Conservation (phyloP, 2,329 filamentous ascomycete species). For the Neofusicoccum cordaticola region DNA sequence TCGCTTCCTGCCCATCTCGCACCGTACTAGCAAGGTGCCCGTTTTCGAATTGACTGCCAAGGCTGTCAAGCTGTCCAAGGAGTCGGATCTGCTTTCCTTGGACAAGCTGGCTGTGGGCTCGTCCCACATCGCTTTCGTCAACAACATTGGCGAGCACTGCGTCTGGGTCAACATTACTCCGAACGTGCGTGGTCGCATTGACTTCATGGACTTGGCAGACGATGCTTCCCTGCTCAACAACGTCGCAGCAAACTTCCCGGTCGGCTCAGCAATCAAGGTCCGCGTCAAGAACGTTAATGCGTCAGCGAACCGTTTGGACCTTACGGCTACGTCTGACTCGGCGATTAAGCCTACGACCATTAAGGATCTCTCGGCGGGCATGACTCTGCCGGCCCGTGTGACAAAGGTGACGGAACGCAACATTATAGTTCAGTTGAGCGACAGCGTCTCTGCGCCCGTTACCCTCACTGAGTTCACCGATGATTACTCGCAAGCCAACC, state of each 20-base stretch:
- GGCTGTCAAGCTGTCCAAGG: slow-evolving; percentile 52
- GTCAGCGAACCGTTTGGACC: slow-evolving; percentile 72
- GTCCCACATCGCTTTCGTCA: slow-evolving; percentile 78
- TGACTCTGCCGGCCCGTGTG: slow-evolving; percentile 78
- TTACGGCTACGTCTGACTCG: slow-evolving; percentile 69
- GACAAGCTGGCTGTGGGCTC: slow-evolving; percentile 71
- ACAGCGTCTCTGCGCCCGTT: slow-evolving; percentile 74
- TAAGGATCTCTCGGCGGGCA: slow-evolving; percentile 70
- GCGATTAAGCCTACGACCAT: slow-evolving; percentile 62
- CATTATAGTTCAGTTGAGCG: slow-evolving; percentile 80
- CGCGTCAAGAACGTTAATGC: slow-evolving; percentile 73
- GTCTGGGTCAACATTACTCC: slow-evolving; percentile 92
- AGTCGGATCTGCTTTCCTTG: slow-evolving; percentile 65
- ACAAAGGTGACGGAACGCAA: slow-evolving; percentile 83
- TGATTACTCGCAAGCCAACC: slow-evolving; percentile 78
- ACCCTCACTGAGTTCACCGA: slow-evolving; percentile 81
- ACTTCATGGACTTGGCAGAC: slow-evolving; percentile 79
- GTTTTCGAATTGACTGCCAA: slow-evolving; percentile 88
- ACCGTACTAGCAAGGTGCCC: slow-evolving; percentile 72
- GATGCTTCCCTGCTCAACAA: slow-evolving; percentile 77
- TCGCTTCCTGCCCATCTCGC: slow-evolving; percentile 85
- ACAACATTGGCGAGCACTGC: slow-evolving; percentile 76
- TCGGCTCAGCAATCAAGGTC: slow-evolving; percentile 84
- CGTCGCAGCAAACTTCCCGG: slow-evolving; percentile 74
- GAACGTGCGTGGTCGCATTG: slow-evolving; percentile 79